Base-by-base conservation (phyloP, 345 rosid genomes). In the Jatropha curcas region DNA sequence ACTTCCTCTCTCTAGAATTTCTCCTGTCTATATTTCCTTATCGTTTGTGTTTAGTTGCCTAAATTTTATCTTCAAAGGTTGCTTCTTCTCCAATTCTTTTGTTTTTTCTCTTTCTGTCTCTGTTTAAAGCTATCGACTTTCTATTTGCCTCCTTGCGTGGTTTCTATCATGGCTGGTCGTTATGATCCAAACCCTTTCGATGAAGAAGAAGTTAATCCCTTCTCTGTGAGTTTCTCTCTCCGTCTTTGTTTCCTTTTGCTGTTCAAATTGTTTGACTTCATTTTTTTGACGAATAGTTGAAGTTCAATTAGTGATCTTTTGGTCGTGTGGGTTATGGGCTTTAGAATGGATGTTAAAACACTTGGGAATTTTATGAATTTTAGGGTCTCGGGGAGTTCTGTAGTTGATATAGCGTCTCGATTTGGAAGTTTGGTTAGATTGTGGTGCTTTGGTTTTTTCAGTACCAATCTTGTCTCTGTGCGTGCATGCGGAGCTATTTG, bases 161-260 rank as follows among this genome's bases (percentile, higher is more conserved):
- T 62, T 52, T 35, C 71, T 62, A 39, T 35, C 55, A 94, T 94
- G 98, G 97, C 96, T 71, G 86, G 90, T 71, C 92, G 94, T 43
- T 89, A 84, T 81, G 97, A 94, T 73, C 83, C 78, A 52, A 93
- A 94, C 57, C 98, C 98, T 0, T 95, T 92, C 73, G 99, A 86
- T 34, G 98, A 90, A 51, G 99, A 92, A 41, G 89, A 91, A 58
- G 98, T 92, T 70, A 95, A 95, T 80, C 99, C 99, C 74, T 95
- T 95, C 83, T 77, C 96, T 11, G 99, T 95, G 67, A 82, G 96
- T 80, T 69, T 70, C 60, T 50, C n/a, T 66, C 35, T 50, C 5
- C 64, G 37, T 68, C n/a, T n/a, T n/a, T 12, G 22, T 1, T 77
- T 5, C 33, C 25, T 68, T n/a, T 37, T 20, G 55, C 6, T 56